A percentile compares a stretch with the other conserved stretches of the same genome.
Evolutionary conservation across 2,329 filamentous ascomycete species (phyloP).

Genomic region (Xylaria multiplex): DNA sequence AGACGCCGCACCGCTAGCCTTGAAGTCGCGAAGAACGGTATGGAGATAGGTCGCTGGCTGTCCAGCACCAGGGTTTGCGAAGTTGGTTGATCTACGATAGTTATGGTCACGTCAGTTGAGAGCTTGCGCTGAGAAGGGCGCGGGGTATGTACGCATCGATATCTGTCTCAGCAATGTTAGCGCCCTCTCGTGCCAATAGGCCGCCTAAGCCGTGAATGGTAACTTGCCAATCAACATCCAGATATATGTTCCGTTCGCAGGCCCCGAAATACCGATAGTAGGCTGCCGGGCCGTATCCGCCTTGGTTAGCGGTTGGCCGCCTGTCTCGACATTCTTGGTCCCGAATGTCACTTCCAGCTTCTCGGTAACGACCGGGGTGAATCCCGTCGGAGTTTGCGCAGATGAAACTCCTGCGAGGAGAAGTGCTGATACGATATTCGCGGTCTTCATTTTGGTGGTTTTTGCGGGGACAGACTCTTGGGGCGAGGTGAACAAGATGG

Average conservation of each 20-base stretch:
- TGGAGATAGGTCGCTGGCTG: conserved; percentile 46
- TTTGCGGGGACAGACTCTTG: conserved; percentile 10
- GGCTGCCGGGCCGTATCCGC: conserved; percentile 45
- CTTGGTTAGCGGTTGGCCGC: conserved; percentile 44
- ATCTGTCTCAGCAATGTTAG: conserved; percentile 41
- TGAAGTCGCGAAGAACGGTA: conserved; percentile 49
- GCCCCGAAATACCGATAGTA: conserved; percentile 42
- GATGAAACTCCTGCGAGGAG: conserved; percentile 38
- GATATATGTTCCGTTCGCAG: conserved; percentile 43
- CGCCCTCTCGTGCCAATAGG: background rate
- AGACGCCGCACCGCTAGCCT: conserved; percentile 38
- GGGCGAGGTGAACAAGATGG: background rate
- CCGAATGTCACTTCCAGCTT: conserved; percentile 47
- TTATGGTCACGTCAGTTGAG: conserved; percentile 17
- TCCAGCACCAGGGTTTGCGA: conserved; percentile 43
- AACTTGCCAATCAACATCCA: conserved; percentile 47
- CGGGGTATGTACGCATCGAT: conserved; percentile 44
- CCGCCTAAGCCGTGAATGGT: background rate
- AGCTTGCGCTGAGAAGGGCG: background rate
- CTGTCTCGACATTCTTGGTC: conserved; percentile 43
- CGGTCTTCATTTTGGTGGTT: conserved; percentile 42
- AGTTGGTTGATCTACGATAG: conserved; percentile 44
- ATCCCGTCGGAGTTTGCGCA: conserved; percentile 45
- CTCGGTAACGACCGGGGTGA: conserved; percentile 42
- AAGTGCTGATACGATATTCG: conserved; percentile 36